phyloP scores from a whole-genome alignment of 768 basidiomycete genomes.

The Podaxis sp. region DNA sequence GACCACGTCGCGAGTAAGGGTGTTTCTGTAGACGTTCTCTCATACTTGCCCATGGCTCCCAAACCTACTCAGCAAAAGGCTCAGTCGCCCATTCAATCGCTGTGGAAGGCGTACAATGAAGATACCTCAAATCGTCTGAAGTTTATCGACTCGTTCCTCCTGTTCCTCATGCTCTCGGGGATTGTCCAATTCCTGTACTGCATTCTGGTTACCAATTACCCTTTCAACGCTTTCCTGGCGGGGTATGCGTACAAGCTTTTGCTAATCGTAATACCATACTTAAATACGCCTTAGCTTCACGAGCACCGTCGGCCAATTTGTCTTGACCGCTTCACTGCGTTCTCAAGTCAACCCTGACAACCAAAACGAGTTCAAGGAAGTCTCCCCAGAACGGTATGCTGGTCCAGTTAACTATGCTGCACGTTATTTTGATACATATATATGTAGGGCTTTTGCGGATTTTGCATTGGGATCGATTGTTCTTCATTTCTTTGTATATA shows the following conservation, averaged over 20 bases:
- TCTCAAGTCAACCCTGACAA: slow-evolving; percentile 91
- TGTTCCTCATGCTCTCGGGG: slow-evolving; percentile 91
- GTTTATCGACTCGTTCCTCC: slow-evolving; percentile 89
- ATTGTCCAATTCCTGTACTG: slow-evolving; percentile 91
- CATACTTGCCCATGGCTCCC: slow-evolving; percentile 31
- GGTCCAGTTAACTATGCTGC: not conserved
- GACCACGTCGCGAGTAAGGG: slow-evolving; percentile 34
- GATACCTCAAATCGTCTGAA: slow-evolving; percentile 85
- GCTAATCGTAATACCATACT: not conserved
- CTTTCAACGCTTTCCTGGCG: slow-evolving; percentile 96
- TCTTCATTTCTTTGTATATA: slow-evolving; percentile 97
- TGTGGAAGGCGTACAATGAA: slow-evolving; percentile 77
- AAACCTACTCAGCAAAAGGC: slow-evolving; percentile 31
- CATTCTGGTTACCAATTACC: slow-evolving; percentile 87
- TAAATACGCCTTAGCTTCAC: slow-evolving; percentile 62
- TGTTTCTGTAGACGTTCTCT: slow-evolving; percentile 3
- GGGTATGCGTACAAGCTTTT: slow-evolving; percentile 58
- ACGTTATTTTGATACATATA: not conserved
- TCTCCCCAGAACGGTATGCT: slow-evolving; percentile 90
- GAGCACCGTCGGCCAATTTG: slow-evolving; percentile 95
- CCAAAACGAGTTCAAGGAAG: slow-evolving; percentile 78
- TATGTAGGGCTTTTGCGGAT: slow-evolving; percentile 93
- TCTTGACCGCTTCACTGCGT: slow-evolving; percentile 87
- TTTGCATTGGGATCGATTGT: slow-evolving; percentile 95
- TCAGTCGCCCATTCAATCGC: slow-evolving; percentile 42